Base-by-base conservation (phyloP, 495 filamentous ascomycete genomes). In the Aspergillus funiculosus region DNA sequence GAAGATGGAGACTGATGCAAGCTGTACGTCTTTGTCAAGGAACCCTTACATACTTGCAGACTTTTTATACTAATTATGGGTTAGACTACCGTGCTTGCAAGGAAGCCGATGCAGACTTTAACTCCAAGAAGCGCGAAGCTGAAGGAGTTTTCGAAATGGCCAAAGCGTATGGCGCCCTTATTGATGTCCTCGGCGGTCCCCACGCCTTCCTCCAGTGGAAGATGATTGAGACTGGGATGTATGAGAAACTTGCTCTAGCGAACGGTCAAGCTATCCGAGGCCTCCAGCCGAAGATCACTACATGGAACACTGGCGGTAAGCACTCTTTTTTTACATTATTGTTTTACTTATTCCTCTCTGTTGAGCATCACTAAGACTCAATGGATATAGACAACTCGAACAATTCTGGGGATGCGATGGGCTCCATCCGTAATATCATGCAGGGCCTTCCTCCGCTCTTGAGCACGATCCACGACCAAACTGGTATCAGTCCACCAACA, bases 401-500 rank as follows among this genome's bases (percentile, higher is more conserved):
- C 20, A 59, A 56, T 10, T 45, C 53, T 30, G 61, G 59, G 4
- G 74, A 77, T 58, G 51, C 67, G 3, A 59, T 66, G 15, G 77
- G 67, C 3, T 63, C 77, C 4, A 72, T 81, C 26, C 57, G 76
- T 14, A 77, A 74, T 46, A 59, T 88, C 31, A 86, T 88, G 70
- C 87, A 90, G 62, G 79, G 78, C 44, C 67, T 92, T 39, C 87
- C 87, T 29, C 87, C 87, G 9, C 68, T 92, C 6, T 77, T 92
- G 62, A 77, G 69, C 2, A 90, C 87, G 0, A 89, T 92, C 55
- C 80, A 89, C 52, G 87, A 92, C 10, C 87, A 92, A 65, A 89
- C 86, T 0, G 86, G 86, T 0, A 86, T 89, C 35, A 67, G 68
- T 7, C 78, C 87, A 8, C 87, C 87, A 8, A 69, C 78, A 28